Evolutionary conservation across 2,329 filamentous ascomycete species (phyloP).

Genomic region (Fusarium secorum): DNA sequence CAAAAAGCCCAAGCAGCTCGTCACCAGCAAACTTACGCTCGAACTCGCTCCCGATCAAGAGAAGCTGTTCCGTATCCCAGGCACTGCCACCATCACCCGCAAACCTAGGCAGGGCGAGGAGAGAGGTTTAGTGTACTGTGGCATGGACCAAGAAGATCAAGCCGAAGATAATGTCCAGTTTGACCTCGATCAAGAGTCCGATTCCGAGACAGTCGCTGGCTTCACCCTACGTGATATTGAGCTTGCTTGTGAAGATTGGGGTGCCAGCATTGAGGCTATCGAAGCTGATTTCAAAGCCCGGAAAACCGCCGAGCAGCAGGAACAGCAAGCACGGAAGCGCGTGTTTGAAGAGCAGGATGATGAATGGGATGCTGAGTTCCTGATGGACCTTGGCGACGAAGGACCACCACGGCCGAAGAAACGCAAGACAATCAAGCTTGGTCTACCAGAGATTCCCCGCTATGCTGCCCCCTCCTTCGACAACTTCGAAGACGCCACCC

Average conservation of each 20-base stretch:
- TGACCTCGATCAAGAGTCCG: conserved; percentile 60
- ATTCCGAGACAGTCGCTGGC: conserved; percentile 74
- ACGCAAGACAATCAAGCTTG: conserved; percentile 68
- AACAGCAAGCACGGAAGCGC: conserved; percentile 45
- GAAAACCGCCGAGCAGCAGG: conserved; percentile 45
- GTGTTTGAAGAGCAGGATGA: conserved; percentile 57
- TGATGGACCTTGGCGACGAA: conserved; percentile 58
- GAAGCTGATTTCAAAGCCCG: conserved; percentile 48
- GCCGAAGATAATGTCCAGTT: conserved; percentile 52
- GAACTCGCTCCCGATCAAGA: conserved; percentile 89
- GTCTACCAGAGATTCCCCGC: conserved; percentile 64
- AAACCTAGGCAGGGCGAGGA: conserved; percentile 65
- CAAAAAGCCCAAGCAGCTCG: conserved; percentile 81
- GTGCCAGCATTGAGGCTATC: conserved; percentile 65
- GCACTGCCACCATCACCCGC: conserved; percentile 61
- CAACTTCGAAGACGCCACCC: conserved; percentile 77
- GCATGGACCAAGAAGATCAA: conserved; percentile 49
- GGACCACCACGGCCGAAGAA: conserved; percentile 67
- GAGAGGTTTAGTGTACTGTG: conserved; percentile 57
- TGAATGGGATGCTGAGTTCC: conserved; percentile 70
- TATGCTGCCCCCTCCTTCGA: conserved; percentile 78
- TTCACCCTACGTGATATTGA: conserved; percentile 82
- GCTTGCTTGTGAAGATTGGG: conserved; percentile 88
- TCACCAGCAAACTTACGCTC: conserved; percentile 86
- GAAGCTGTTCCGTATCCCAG: conserved; percentile 80